These are phyloP conservation scores for Polygonum maritimum DNA, from an alignment of 148 eudicot species.

Conservation along the genomic window DNA sequence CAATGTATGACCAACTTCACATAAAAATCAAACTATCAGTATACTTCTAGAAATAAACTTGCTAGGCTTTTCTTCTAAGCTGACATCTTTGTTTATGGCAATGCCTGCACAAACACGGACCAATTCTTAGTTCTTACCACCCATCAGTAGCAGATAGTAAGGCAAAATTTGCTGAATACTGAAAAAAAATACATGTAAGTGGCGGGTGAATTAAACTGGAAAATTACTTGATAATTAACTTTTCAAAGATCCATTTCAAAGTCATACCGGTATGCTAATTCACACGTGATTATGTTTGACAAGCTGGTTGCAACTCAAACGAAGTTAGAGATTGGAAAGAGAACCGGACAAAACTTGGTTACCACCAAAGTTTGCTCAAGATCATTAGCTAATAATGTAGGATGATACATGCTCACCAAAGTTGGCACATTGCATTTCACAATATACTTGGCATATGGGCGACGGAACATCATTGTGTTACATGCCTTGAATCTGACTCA, in stretches of 20 bases:
- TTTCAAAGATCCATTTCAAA: not conserved
- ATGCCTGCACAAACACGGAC: constrained; percentile 43
- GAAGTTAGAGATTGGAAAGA: not conserved
- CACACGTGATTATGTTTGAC: not conserved
- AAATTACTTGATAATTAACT: not conserved
- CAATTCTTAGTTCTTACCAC: no score
- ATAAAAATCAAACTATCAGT: no score
- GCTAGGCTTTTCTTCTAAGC: no score
- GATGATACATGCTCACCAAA: not conserved
- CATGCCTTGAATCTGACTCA: no score
- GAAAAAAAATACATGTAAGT: not conserved
- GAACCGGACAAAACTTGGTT: constrained; percentile 14
- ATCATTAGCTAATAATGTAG: constrained; percentile 43
- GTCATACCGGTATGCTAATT: not conserved
- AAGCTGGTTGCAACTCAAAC: not conserved
- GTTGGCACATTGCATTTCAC: constrained; percentile 9
- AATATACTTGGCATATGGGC: constrained; percentile 81
- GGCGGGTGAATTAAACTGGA: not conserved
- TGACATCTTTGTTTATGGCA: constrained; percentile 30
- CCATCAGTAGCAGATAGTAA: not conserved
- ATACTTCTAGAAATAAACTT: no score
- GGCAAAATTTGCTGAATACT: not conserved
- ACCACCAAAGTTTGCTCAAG: constrained; percentile 93
- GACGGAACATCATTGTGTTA: constrained; percentile 47
- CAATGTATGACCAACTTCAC: no score